Percentiles rank a stretch among this genome's conserved stretches.
Conservation (phyloP, 306 rosid genomes). For the Urtica urens region DNA sequence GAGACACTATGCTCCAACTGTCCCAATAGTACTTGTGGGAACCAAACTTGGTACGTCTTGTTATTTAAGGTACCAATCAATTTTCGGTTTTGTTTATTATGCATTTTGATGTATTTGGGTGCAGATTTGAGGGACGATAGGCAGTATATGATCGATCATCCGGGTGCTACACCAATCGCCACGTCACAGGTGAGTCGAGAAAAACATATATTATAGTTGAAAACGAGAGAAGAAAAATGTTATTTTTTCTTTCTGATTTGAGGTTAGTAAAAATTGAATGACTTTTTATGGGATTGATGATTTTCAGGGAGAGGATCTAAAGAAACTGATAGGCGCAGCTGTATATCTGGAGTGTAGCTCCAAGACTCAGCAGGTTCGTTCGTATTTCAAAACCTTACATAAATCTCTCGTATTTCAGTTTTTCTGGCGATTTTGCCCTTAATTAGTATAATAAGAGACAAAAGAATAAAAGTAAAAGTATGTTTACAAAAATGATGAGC, state of each 20-base stretch:
- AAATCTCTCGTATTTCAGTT: neutral
- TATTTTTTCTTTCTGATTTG: neutral
- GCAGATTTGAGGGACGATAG: constrained; percentile 39
- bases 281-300: constrained; percentile 10
- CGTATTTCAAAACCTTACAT: neutral
- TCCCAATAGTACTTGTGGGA: constrained; percentile 43
- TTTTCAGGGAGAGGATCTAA: constrained; percentile 96
- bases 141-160: constrained; percentile 33
- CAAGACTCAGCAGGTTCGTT: constrained; percentile 78
- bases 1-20: constrained; percentile 46
- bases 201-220: neutral
- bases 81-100: neutral
- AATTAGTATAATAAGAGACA: too few relatives aligned
- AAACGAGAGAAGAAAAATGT: neutral
- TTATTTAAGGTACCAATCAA: neutral
- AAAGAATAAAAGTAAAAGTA: too few relatives aligned
- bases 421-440: neutral
- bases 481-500: too few relatives aligned
- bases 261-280: neutral
- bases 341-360: constrained; percentile 91
- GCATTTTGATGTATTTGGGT: neutral
- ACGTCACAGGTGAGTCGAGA: constrained; percentile 27
- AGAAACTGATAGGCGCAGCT: constrained; percentile 86
- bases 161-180: constrained; percentile 33
- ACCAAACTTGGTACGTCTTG: constrained; percentile 35